These are phyloP conservation scores for Handroanthus guayacan DNA, from an alignment of 257 asterid species.

Conservation along the genomic window DNA sequence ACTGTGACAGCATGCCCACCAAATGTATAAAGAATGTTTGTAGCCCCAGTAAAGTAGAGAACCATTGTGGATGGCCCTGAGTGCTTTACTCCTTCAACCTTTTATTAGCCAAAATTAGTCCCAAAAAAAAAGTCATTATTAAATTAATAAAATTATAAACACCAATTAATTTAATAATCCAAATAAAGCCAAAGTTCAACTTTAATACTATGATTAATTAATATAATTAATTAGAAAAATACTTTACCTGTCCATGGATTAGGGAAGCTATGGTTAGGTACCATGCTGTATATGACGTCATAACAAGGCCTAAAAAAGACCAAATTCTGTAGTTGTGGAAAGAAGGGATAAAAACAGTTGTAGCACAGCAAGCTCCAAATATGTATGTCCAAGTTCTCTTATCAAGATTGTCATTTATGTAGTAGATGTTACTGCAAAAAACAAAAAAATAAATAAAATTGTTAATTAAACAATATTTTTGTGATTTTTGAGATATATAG, in stretches of 20 bases:
- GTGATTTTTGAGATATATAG: background rate
- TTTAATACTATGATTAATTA: conserved; percentile 31
- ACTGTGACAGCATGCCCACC: conserved; percentile 97
- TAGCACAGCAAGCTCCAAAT: conserved; percentile 90
- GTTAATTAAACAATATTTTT: background rate
- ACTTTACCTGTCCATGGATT: conserved; percentile 74
- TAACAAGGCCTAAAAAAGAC: conserved; percentile 80
- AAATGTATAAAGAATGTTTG: conserved; percentile 88
- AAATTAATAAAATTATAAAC: conserved; percentile 5
- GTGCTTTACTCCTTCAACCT: conserved; percentile 83
- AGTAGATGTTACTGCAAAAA: conserved; percentile 76
- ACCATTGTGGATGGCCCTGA: conserved; percentile 85
- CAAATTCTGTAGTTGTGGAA: conserved; percentile 90
- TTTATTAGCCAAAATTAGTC: conserved; percentile 27
- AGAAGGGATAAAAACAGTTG: conserved; percentile 85
- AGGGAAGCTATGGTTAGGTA: conserved; percentile 81
- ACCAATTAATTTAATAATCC: background rate
- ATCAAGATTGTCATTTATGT: conserved; percentile 85
- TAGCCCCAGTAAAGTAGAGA: conserved; percentile 90
- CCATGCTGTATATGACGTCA: conserved; percentile 90
- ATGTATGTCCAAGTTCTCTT: conserved; percentile 95
- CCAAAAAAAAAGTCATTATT: background rate
- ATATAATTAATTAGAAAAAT: background rate
- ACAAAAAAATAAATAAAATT: background rate
- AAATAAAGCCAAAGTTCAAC: conserved; percentile 50